Evolutionary conservation across 208 protist genomes (phyloP), one percentile per base, ranked within the genome.

Genomic region (Acanthamoeba royreba): DNA sequence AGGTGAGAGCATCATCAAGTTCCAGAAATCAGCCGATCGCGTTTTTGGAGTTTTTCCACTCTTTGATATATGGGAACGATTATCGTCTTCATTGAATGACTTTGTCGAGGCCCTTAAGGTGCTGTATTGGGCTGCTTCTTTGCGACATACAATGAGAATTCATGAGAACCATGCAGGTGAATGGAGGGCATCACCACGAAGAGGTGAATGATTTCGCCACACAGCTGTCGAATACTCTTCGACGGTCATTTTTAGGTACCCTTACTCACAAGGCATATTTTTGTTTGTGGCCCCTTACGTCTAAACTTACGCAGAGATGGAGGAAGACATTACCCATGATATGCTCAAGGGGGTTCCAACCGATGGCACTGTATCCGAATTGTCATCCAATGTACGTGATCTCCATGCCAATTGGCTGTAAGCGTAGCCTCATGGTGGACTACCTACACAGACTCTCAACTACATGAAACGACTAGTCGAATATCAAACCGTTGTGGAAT

Each of bases 1-100:
- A 89, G 81, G 81, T 19, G 81, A 89, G 47, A 89, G 81, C 55
- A 89, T 89, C 81, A 89, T 89, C 81, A 89, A 89, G 42, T 46
- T 38, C 55, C 81, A 89, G 40, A 89, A 46, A 49, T 45, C 47
- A 4, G 17, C 49, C n/a, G 81, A 89, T 66, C 81, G 55, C 33
- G 47, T 89, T 19, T 89, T 89, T 40, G 81, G 81, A 4, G 47
- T 66, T 17, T 89, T 89, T 42, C 52, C 55, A 9, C 47, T 89
- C 19, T 89, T 89, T 89, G 81, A 89, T 42, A 89, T 89, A 15
- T 89, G 81, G 81, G 81, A 89, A 42, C 28, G 33, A 7, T n/a
- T 89, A 31, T 89, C 81, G 4, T 13, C 81, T 15, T 46, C 55
- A 4, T 66, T 89, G 8, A 25, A 55, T 42, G 47, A 33, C 13